These are phyloP conservation scores for Austroboletus festivus DNA, from an alignment of 768 basidiomycete genomes.

Conservation along the genomic window DNA sequence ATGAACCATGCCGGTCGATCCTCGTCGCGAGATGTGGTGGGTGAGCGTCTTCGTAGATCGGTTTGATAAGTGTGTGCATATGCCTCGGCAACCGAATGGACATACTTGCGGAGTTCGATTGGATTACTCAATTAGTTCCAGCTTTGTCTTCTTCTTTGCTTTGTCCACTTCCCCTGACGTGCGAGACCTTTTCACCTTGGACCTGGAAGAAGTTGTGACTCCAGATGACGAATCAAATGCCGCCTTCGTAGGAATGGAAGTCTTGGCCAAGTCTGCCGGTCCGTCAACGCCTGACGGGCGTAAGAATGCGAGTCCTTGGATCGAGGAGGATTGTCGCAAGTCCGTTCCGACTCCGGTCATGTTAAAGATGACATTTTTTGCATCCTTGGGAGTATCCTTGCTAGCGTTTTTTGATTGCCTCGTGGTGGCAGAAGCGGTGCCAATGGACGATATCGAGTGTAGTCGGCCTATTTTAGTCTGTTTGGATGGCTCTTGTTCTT, in stretches of 20 bases:
- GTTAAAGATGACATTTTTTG: constrained; percentile 46
- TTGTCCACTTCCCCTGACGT: constrained; percentile 14
- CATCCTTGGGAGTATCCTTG: constrained; percentile 35
- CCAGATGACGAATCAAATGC: constrained; percentile 5
- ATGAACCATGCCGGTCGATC: constrained; percentile 19
- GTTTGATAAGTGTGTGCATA: constrained; percentile 6
- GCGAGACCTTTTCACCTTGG: constrained; percentile 25
- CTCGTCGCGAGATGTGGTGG: constrained; percentile 11
- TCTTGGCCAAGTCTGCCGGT: constrained; percentile 12
- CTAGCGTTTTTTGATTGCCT: constrained; percentile 16
- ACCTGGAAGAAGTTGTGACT: constrained; percentile 4
- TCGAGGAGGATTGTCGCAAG: constrained; percentile 34
- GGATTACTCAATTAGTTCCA: constrained; percentile 24
- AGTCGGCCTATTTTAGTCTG: constrained; percentile 16
- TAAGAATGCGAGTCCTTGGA: constrained; percentile 13
- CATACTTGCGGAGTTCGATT: constrained; percentile 15
- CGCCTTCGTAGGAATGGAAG: constrained; percentile 5
- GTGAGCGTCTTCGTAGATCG: constrained; percentile 17
- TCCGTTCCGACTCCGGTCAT: constrained; percentile 48
- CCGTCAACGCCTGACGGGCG: constrained; percentile 23
- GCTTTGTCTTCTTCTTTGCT: constrained; percentile 26
- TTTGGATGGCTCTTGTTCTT: constrained; percentile 21
- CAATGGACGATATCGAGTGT: constrained; percentile 24
- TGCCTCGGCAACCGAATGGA: constrained; percentile 18
- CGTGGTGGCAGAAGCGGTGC: constrained; percentile 4